A percentile compares a stretch with the other conserved stretches of the same genome.
Conservation (phyloP, 768 basidiomycete genomes). For the Lentinula edodes region DNA sequence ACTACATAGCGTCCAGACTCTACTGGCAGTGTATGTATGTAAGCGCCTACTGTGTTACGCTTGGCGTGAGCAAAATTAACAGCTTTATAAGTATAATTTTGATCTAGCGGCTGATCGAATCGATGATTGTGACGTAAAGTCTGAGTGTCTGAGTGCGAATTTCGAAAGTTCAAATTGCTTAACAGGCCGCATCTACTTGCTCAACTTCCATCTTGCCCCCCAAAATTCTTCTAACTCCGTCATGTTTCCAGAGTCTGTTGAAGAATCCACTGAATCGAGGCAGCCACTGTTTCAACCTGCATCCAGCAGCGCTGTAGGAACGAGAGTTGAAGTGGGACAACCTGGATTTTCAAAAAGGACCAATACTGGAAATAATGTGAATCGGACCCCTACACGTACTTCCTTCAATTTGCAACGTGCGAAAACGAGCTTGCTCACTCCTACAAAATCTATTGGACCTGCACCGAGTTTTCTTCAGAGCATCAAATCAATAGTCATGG, state of each 20-base stretch:
- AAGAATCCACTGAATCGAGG: neutral
- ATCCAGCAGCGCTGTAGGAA: neutral
- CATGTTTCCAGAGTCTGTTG: neutral
- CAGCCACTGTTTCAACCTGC: neutral
- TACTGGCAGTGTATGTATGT: too few species aligned
- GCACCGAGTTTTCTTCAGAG: slow-evolving; percentile 43
- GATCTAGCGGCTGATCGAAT: too few species aligned
- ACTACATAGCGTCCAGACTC: too few species aligned
- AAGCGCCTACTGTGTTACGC: too few species aligned
- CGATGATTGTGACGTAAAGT: too few species aligned
- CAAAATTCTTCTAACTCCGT: neutral
- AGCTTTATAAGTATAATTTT: too few species aligned
- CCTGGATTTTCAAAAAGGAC: neutral
- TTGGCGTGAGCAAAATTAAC: too few species aligned
- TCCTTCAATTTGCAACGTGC: slow-evolving; percentile 13
- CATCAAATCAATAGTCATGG: slow-evolving; percentile 44
- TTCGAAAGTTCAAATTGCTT: neutral
- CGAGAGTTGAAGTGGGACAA: neutral
- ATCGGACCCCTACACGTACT: neutral
- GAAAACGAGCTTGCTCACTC: slow-evolving; percentile 27
- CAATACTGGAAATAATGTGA: neutral
- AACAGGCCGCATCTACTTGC: neutral
- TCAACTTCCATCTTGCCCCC: neutral
- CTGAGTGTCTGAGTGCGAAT: too few species aligned
- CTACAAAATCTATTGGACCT: slow-evolving; percentile 32